phyloP scores from a whole-genome alignment of 352 stramenopile species.

The Phytophthora cactorum region DNA sequence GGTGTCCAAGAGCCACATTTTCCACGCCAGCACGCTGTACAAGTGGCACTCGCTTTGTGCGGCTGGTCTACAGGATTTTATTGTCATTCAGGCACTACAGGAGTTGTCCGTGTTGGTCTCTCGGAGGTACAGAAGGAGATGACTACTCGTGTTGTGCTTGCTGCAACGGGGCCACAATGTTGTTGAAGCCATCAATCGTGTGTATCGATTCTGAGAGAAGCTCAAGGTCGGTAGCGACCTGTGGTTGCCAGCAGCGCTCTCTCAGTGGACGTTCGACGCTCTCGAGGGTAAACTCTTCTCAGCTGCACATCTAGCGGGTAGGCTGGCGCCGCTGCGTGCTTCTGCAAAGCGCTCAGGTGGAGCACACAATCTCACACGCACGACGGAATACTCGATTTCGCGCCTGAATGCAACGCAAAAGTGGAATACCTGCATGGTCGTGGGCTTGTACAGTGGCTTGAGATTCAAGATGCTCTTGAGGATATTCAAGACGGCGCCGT shows the following conservation, averaged over 20 bases:
- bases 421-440: conserved; percentile 81
- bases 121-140: conserved; percentile 84
- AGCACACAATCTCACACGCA: conserved; percentile 97
- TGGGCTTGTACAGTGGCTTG: conserved; percentile 76
- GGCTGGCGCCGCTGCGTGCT: conserved; percentile 85
- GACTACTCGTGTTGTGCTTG: conserved; percentile 92
- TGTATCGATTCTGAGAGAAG: conserved; percentile 98
- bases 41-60: conserved; percentile 95
- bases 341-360: conserved; percentile 95
- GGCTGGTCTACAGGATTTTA: conserved; percentile 79
- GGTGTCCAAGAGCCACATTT: conserved; percentile 97
- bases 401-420: conserved; percentile 88
- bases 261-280: conserved; percentile 96
- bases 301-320: conserved; percentile 92
- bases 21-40: conserved; percentile 97
- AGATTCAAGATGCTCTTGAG: conserved; percentile 97
- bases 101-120: conserved; percentile 59
- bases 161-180: conserved; percentile 89
- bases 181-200: conserved; percentile 99
- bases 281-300: conserved; percentile 96
- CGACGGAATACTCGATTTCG: conserved; percentile 95
- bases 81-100: conserved; percentile 44
- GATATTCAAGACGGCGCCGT: conserved; percentile 98
- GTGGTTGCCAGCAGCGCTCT: conserved; percentile 97
- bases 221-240: conserved; percentile 94